Conservation (phyloP, 2,329 filamentous ascomycete genomes). For the Aureobasidium sp. region DNA sequence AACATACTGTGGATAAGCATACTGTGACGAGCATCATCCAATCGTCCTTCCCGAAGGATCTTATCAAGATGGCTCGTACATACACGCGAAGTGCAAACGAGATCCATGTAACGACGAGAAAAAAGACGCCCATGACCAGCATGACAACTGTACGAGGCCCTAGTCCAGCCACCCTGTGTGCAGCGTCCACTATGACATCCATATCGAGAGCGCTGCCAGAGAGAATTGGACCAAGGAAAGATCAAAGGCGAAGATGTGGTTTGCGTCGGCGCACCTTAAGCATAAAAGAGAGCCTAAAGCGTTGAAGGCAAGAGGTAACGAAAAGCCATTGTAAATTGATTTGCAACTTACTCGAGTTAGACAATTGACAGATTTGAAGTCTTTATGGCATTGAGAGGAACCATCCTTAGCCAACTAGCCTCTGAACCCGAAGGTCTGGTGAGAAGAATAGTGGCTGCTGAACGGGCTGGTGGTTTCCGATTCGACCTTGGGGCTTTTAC, state of each 20-base stretch:
- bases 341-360: neutral
- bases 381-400: neutral
- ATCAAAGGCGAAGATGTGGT: neutral
- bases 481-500: neutral
- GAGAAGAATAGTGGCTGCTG: neutral
- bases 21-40: slow-evolving; percentile 2
- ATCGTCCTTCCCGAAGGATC: slow-evolving; percentile 8
- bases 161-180: slow-evolving; percentile 2
- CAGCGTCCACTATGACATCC: neutral
- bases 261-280: neutral
- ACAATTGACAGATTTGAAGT: neutral
- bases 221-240: neutral
- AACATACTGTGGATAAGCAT: neutral
- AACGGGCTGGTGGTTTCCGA: neutral
- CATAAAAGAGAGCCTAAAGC: neutral
- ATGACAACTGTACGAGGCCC: neutral
- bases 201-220: neutral
- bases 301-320: neutral
- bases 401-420: no score
- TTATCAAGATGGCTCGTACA: slow-evolving; percentile 11
- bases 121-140: neutral
- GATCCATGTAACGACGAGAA: slow-evolving; percentile 15
- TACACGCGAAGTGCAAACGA: slow-evolving; percentile 16
- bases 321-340: neutral
- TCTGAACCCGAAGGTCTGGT: neutral